A percentile compares a stretch with the other conserved stretches of the same genome.
Evolutionary conservation across 2,329 filamentous ascomycete genomes (phyloP).

Genomic region (Hypocrella siamensis): DNA sequence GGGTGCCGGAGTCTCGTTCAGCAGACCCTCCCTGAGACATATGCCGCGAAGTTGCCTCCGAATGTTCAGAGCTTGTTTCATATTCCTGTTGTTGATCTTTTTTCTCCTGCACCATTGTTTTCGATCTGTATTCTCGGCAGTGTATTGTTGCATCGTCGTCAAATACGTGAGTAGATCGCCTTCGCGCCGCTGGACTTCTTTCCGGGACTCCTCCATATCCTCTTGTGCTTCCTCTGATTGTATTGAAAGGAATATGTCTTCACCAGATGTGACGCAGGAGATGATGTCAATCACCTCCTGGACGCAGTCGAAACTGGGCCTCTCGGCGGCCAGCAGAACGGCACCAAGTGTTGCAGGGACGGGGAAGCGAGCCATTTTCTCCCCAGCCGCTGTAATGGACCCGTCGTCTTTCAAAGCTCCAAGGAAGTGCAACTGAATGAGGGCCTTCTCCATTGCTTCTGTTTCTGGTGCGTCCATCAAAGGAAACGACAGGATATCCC

Average conservation of each 20-base stretch:
- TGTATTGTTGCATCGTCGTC: slow-evolving; percentile 46
- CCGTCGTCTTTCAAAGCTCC: slow-evolving; percentile 60
- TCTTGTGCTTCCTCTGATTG: slow-evolving; percentile 41
- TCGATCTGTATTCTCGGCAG: slow-evolving; percentile 38
- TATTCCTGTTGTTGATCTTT: slow-evolving; percentile 41
- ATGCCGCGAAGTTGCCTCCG: slow-evolving; percentile 43
- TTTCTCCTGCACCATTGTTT: slow-evolving; percentile 41
- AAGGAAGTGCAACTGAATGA: slow-evolving; percentile 66
- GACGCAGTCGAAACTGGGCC: slow-evolving; percentile 55
- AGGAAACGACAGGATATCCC: slow-evolving; percentile 69
- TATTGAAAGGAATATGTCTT: slow-evolving; percentile 45
- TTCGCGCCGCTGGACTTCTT: slow-evolving; percentile 43
- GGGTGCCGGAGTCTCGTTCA: slow-evolving; percentile 25
- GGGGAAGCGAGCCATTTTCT: slow-evolving; percentile 68
- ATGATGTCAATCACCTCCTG: slow-evolving; percentile 77
- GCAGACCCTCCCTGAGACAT: slow-evolving; percentile 35
- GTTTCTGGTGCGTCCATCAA: slow-evolving; percentile 68
- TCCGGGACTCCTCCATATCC: slow-evolving; percentile 34
- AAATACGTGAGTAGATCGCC: slow-evolving; percentile 51
- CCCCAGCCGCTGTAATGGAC: slow-evolving; percentile 56
- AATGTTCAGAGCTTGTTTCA: slow-evolving; percentile 47
- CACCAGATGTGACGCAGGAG: slow-evolving; percentile 44
- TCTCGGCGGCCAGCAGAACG: slow-evolving; percentile 66
- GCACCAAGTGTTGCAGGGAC: slow-evolving; percentile 68
- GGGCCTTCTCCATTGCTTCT: slow-evolving; percentile 65